Conservation (phyloP, 306 rosid genomes). For the Styphnolobium japonicum region DNA sequence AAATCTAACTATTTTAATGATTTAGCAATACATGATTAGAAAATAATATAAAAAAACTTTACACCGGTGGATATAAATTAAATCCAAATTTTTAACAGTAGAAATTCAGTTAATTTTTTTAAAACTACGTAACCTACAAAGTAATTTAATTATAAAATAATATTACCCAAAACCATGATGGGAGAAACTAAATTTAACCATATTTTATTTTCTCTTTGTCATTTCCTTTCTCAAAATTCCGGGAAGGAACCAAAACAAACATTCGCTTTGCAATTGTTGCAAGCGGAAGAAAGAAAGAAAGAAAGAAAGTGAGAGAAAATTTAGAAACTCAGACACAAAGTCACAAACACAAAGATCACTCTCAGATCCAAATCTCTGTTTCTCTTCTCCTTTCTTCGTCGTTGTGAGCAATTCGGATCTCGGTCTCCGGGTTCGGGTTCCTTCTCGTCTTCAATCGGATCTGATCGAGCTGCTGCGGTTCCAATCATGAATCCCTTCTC, state of each 20-base stretch:
- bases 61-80: too few species aligned
- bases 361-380: slow-evolving; percentile 59
- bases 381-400: slow-evolving; percentile 24
- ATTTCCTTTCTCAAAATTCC: neutral
- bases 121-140: too few species aligned
- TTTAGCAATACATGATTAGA: too few species aligned
- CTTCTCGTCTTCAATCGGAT: slow-evolving; percentile 29
- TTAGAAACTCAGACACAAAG: neutral
- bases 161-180: too few species aligned
- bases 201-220: neutral
- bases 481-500: slow-evolving; percentile 81
- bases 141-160: too few species aligned
- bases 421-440: slow-evolving; percentile 23
- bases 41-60: too few species aligned
- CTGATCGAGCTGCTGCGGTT: slow-evolving; percentile 39
- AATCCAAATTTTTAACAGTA: too few species aligned
- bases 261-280: neutral
- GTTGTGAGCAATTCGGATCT: slow-evolving; percentile 41
- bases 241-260: neutral
- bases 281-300: slow-evolving; percentile 24
- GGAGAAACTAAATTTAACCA: too few species aligned
- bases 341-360: neutral
- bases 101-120: too few species aligned
- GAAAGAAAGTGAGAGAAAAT: neutral
- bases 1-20: too few species aligned